Evolutionary conservation across 2,329 filamentous ascomycete genomes (phyloP), one percentile per base, ranked within the genome.

Genomic region (Pseudogymnoascus sp.): DNA sequence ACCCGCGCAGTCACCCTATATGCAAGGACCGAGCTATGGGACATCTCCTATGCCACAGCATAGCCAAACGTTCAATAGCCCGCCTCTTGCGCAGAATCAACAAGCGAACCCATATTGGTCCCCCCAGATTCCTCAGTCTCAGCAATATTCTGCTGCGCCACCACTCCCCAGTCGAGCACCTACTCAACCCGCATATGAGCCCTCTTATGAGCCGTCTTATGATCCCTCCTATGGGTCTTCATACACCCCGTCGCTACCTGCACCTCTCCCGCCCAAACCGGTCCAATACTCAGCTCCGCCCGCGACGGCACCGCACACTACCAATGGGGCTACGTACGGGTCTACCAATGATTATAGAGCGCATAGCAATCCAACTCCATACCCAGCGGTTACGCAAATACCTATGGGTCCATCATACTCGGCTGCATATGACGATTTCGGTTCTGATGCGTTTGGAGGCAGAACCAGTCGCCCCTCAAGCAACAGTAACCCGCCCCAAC

Each of bases 1-100:
- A 28, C 59, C 59, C 15, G 59, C 26, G 73, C 76, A 6, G 67
- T 73, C 61, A 18, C 30, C 57, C 30, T 41, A 59, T 59, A 45
- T 30, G 55, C 39, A 33, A 59, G 55, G 28, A 45, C 13, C 35
- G 19, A 59, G 38, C 12, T 57, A 57, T 23, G 55, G 30, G 3
- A 15, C 55, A 9, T 57, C 55, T 57, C 37, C 34, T 39, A 28
- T 45, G n/a, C 38, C 57, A 28, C 34, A 30, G 21, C 33, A 30
- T 21, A 39, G 13, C 33, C 38, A 39, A 12, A 59, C 21, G n/a
- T 45, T 39, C 12, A 7, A 12, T 1, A 35, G 35, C n/a, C 26
- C 57, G 38, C 21, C 57, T 15, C 30, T 58, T 5, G 55, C 28
- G 13, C 55, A 57, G 18, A 57, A 34, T 57, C 55, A 57, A 26